These are phyloP conservation scores for Sutorius eximius DNA, from an alignment of 1,284 basidiomycete genomes.

Conservation along the genomic window DNA sequence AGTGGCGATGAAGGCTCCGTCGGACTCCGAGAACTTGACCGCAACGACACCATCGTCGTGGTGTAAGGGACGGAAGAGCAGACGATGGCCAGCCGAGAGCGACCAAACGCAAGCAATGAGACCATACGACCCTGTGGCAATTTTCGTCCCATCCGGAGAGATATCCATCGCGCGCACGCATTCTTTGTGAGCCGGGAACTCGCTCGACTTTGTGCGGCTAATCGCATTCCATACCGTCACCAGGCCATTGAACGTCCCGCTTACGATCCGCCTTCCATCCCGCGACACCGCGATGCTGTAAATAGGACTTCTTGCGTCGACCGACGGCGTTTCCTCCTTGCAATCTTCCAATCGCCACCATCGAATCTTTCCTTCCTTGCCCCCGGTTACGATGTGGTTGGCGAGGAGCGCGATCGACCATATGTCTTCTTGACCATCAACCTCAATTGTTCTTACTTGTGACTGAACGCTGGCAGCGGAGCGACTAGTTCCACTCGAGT, in stretches of 20 bases:
- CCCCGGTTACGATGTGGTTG: neutral
- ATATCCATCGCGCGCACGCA: neutral
- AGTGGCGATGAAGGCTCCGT: neutral
- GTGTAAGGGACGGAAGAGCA: neutral
- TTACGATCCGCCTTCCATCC: neutral
- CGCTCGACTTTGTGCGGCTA: neutral
- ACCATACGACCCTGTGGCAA: neutral
- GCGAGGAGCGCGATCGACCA: neutral
- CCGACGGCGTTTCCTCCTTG: neutral
- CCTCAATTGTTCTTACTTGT: neutral
- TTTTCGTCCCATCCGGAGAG: neutral
- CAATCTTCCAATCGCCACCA: slow-evolving; percentile 1
- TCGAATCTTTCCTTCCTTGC: neutral
- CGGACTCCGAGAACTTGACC: neutral
- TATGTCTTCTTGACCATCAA: neutral
- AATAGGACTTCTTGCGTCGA: neutral
- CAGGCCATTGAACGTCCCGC: neutral
- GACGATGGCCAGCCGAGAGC: neutral
- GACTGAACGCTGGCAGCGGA: neutral
- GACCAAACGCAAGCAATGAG: neutral
- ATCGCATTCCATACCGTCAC: neutral
- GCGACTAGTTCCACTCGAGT: too few species aligned
- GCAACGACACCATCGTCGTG: neutral
- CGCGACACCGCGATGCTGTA: neutral
- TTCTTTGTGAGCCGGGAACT: neutral